phyloP scores from a whole-genome alignment of 2,329 filamentous ascomycete species.

The Aspergillus costaricaensis region DNA sequence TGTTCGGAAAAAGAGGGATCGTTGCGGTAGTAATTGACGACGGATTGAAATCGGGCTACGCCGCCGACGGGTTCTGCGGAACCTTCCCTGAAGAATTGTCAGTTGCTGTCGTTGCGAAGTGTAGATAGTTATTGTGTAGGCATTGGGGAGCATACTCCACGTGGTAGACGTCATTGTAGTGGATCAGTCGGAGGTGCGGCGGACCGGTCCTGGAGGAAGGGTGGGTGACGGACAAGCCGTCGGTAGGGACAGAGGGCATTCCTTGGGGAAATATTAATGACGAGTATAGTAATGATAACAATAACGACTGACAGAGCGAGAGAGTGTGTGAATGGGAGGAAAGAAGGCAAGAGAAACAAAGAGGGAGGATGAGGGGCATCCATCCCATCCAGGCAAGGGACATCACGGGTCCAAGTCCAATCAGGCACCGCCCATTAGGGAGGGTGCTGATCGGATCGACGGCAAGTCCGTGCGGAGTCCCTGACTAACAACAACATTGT shows the following conservation, averaged over 20 bases:
- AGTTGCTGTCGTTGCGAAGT: background rate
- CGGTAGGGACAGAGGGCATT: conserved; percentile 34
- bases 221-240: conserved; percentile 45
- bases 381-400: background rate
- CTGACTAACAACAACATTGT: background rate
- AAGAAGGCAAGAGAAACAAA: background rate
- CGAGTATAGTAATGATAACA: background rate
- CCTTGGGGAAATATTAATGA: background rate
- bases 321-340: background rate
- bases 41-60: conserved; percentile 74
- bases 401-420: conserved; percentile 2
- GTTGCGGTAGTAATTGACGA: conserved; percentile 72
- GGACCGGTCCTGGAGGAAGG: conserved; percentile 47
- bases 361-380: conserved; percentile 1
- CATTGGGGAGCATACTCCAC: conserved; percentile 58
- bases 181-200: conserved; percentile 77
- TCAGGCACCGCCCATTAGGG: conserved; percentile 1
- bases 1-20: conserved; percentile 63
- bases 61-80: conserved; percentile 84
- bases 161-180: conserved; percentile 95
- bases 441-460: background rate
- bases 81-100: conserved; percentile 42
- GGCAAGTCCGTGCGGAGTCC: background rate
- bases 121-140: background rate
- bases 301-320: background rate